These are phyloP conservation scores for Talaromyces verruculosus DNA, from an alignment of 2,329 filamentous ascomycete genomes.

Conservation along the genomic window DNA sequence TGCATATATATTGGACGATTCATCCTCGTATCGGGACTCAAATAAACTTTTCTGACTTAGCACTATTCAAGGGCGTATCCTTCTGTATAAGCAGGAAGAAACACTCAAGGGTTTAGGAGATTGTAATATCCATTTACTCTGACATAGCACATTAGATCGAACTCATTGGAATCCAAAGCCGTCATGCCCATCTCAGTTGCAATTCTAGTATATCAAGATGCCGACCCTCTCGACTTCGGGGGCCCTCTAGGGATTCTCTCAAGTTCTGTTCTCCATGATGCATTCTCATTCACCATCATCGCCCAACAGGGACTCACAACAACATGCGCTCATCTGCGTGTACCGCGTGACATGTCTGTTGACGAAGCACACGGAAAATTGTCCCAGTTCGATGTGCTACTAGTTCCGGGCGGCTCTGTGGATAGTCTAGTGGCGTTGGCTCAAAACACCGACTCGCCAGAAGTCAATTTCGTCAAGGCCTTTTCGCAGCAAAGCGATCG, in stretches of 20 bases:
- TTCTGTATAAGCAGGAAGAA: not conserved
- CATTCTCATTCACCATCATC: constrained; percentile 11
- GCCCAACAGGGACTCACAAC: not conserved
- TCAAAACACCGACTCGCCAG: not conserved
- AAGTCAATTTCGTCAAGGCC: not conserved
- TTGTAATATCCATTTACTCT: not conserved
- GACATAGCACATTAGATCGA: not conserved
- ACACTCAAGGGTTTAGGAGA: not conserved
- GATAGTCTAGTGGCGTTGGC: not conserved
- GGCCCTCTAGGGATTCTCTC: not conserved
- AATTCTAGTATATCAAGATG: not conserved
- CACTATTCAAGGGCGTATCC: not conserved
- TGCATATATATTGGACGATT: too few species aligned
- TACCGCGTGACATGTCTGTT: constrained; percentile 13
- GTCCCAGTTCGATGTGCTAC: constrained; percentile 11
- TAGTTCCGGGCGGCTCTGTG: not conserved
- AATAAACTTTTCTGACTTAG: not conserved
- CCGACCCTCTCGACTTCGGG: not conserved
- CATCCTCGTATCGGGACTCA: not conserved
- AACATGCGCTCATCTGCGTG: constrained; percentile 14
- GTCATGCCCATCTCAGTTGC: not conserved
- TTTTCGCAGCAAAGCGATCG: not conserved
- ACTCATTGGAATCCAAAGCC: not conserved
- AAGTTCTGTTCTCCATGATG: not conserved
- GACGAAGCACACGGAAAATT: constrained; percentile 21